Evolutionary conservation across 1,284 basidiomycete species (phyloP), one percentile per base, ranked within the genome.

Genomic region (Serendipita sp.): DNA sequence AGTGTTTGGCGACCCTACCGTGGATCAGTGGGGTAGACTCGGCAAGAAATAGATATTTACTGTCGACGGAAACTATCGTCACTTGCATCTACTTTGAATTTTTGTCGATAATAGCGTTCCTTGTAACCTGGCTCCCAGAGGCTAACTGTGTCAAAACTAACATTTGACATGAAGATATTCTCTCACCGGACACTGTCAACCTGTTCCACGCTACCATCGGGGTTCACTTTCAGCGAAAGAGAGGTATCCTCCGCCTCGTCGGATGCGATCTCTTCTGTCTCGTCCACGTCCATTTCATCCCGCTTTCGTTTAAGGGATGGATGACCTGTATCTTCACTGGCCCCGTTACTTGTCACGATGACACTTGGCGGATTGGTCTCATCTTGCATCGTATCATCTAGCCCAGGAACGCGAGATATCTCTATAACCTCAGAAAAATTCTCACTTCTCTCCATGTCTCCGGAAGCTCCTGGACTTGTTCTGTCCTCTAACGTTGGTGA

Each of bases 121-220:
- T 85, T 87, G 75, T 99, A 99, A 42, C 93, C 94, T 1, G 92
- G 85, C 72, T 97, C 93, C 85, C 90, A 97, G 17, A 97, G 75
- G 69, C 92, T 93, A 66, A 15, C 10, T 26, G 15, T 17, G 8
- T 58, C 53, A 58, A 8, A 1, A 4, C 6, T 58, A n/a, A 10
- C n/a, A 29, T 32, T 5, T 22, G 8, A 30, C n/a, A n/a, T 15
- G 53, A 30, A 45, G 61, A 61, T 61, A 66, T 66, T 58, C 62
- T 81, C 84, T 69, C 75, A 93, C 90, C 88, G 88, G 69, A 99
- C 92, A 29, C 83, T 87, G 72, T 99, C 95, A 68, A 88, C 87
- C 72, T 98, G 94, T 64, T 91, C 88, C 49, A 95, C 93, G 0
- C 87, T 85, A 49, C 91, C 92, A 70, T 93, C 91, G 10, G 88